Evolutionary conservation across 257 asterid genomes (phyloP).

Genomic region (Solanum lycopersicoides): DNA sequence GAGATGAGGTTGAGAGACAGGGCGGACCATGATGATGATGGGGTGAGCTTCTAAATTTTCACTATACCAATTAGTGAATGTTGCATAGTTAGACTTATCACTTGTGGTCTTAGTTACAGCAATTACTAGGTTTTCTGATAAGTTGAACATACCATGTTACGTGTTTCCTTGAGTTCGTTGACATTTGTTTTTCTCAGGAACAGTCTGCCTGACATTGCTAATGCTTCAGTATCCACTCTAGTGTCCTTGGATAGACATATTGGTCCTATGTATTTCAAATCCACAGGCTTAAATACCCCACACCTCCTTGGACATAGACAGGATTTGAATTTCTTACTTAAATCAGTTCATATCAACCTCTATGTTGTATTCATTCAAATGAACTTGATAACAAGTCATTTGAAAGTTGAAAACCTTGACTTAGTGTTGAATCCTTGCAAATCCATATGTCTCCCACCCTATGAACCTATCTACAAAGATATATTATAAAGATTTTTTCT

Average conservation of each 20-base stretch:
- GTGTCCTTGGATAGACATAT: not conserved
- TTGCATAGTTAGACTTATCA: not conserved
- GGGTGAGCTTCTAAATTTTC: conserved; percentile 40
- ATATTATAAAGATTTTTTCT: not conserved
- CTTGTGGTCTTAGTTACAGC: not conserved
- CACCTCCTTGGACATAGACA: not conserved
- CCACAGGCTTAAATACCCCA: not conserved
- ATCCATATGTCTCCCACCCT: not conserved
- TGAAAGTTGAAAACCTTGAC: not conserved
- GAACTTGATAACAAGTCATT: not conserved
- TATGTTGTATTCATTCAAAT: not conserved
- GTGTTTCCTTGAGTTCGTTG: not conserved
- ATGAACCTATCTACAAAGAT: not conserved
- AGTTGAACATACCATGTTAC: not conserved
- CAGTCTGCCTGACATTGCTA: not conserved
- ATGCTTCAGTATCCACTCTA: not conserved
- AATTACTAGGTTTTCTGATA: not conserved
- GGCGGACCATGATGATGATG: conserved; percentile 66
- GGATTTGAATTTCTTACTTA: not conserved
- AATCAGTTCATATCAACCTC: not conserved
- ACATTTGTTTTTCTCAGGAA: not conserved
- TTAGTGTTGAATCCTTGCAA: not conserved
- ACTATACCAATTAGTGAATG: not conserved
- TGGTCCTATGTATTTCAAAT: not conserved
- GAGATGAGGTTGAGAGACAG: conserved; percentile 88